Conservation (phyloP, 2,329 filamentous ascomycete species). For the Ciborinia camelliae region DNA sequence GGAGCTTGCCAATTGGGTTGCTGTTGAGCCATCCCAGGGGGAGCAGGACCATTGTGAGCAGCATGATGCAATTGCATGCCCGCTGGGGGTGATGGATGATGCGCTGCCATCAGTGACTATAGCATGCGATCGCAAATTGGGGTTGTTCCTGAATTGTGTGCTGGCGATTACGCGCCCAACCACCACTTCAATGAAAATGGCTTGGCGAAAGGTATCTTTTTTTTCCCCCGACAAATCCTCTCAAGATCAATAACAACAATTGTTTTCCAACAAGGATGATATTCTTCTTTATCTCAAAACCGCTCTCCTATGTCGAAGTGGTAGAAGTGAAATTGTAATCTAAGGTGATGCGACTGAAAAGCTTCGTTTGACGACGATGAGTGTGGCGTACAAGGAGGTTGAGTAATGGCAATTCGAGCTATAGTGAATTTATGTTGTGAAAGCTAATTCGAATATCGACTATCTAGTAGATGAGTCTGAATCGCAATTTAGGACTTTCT, state of each 20-base stretch:
- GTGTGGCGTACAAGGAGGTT: constrained; percentile 5
- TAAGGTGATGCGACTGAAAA: constrained; percentile 2
- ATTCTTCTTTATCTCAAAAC: background rate
- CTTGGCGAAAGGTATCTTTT: constrained; percentile 1
- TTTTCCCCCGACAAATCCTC: background rate
- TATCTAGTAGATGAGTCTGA: background rate
- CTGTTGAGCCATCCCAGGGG: constrained; percentile 32
- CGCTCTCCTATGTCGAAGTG: background rate
- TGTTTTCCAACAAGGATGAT: background rate
- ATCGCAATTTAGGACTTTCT: background rate
- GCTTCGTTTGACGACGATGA: background rate
- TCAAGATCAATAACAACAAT: constrained; percentile 8
- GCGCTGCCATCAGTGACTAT: constrained; percentile 32
- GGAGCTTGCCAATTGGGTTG: constrained; percentile 41
- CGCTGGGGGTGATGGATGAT: constrained; percentile 42
- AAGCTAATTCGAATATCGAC: background rate
- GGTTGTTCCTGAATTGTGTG: background rate
- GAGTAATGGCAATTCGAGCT: background rate
- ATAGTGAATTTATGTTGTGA: background rate
- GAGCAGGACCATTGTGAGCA: constrained; percentile 29
- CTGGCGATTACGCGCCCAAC: constrained; percentile 20
- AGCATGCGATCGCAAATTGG: constrained; percentile 13
- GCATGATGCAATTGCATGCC: constrained; percentile 53
- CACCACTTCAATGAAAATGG: constrained; percentile 7
- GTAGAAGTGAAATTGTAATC: background rate